These are phyloP conservation scores for Thraustochytrium sp. DNA, from an alignment of 352 stramenopile genomes.

Conservation along the genomic window DNA sequence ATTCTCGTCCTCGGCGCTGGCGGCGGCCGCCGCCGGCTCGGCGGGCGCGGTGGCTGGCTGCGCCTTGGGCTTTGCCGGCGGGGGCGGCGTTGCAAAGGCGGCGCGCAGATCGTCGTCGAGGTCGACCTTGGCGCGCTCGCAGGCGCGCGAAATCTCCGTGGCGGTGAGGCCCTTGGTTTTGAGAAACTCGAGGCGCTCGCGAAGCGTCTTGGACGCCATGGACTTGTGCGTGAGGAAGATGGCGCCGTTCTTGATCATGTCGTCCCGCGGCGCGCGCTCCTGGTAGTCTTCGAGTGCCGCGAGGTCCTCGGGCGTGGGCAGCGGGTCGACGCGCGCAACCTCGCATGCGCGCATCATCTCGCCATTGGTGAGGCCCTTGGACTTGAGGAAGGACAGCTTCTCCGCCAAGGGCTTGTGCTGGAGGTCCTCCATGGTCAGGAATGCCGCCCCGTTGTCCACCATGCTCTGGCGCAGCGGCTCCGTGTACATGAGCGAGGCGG, in stretches of 20 bases:
- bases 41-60: not conserved
- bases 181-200: constrained; percentile 21
- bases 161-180: constrained; percentile 28
- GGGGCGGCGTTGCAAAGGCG: not conserved
- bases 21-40: not conserved
- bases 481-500: not conserved
- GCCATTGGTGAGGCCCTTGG: constrained; percentile 10
- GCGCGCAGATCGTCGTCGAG: not conserved
- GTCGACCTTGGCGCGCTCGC: not conserved
- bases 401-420: constrained; percentile 6
- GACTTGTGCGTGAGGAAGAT: constrained; percentile 37
- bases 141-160: not conserved
- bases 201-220: not conserved
- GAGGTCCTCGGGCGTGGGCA: constrained; percentile 12
- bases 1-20: not conserved
- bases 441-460: constrained; percentile 17
- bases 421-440: not conserved
- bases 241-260: constrained; percentile 39
- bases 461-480: not conserved
- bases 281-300: not conserved
- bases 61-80: not conserved
- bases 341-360: constrained; percentile 30
- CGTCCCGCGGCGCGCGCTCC: not conserved
- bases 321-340: not conserved
- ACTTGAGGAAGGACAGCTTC: constrained; percentile 17